Percentiles rank a stretch among this genome's conserved stretches.
phyloP scores from a whole-genome alignment of 768 basidiomycete genomes.

The Termitomyces eurrhizus region DNA sequence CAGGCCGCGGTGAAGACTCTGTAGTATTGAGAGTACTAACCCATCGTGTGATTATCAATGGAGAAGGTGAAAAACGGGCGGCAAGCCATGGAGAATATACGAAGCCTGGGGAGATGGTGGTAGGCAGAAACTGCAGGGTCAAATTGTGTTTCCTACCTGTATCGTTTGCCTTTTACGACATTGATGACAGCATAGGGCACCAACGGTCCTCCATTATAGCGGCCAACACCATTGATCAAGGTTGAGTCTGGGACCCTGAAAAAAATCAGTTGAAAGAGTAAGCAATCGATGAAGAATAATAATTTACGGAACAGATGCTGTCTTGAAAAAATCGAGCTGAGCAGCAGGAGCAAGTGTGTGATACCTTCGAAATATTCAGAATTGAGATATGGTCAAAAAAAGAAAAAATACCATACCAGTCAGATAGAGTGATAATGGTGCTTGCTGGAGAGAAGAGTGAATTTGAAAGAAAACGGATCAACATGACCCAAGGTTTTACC shows the following conservation, averaged over 20 bases:
- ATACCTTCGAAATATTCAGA: conserved; percentile 1
- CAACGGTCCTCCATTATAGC: conserved; percentile 34
- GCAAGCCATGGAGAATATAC: conserved; percentile 44
- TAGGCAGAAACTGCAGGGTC: background rate
- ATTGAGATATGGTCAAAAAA: background rate
- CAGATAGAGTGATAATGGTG: conserved; percentile 32
- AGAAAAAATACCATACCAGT: conserved; percentile 17
- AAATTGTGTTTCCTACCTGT: conserved; percentile 26
- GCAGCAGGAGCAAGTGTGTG: conserved; percentile 34
- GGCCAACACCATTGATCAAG: conserved; percentile 43
- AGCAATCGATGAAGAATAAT: background rate
- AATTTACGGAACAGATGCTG: conserved; percentile 23
- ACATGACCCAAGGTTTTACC: conserved; percentile 16
- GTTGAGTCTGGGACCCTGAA: conserved; percentile 32
- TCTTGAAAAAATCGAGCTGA: conserved; percentile 27
- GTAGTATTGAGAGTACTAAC: background rate
- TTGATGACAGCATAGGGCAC: conserved; percentile 38
- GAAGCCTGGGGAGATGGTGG: conserved; percentile 20
- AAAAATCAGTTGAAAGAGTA: conserved; percentile 5
- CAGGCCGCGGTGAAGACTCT: background rate
- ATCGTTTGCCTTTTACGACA: conserved; percentile 36
- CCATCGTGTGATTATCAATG: conserved; percentile 31
- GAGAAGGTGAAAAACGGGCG: conserved; percentile 36
- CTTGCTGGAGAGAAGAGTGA: conserved; percentile 11
- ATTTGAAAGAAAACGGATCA: background rate